phyloP scores from a whole-genome alignment of 768 basidiomycete species.

The Termitomyces sp. region DNA sequence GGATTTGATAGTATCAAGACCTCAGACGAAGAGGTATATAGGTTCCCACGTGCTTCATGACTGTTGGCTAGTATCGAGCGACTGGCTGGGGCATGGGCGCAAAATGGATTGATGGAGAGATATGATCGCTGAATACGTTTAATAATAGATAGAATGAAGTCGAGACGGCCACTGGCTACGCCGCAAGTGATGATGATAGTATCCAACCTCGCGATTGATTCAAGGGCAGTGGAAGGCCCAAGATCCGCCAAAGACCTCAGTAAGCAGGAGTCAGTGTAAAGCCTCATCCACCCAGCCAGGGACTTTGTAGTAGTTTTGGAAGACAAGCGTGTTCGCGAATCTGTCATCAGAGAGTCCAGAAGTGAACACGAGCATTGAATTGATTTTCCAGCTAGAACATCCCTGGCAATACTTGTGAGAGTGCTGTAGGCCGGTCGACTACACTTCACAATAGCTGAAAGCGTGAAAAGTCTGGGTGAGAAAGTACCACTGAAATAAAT shows the following conservation, averaged over 20 bases:
- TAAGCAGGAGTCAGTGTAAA: slow-evolving; percentile 76
- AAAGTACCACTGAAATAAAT: not conserved
- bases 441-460: slow-evolving; percentile 7
- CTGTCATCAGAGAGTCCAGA: slow-evolving; percentile 37
- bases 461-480: not conserved
- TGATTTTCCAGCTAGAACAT: slow-evolving; percentile 4
- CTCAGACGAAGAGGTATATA: slow-evolving; percentile 19
- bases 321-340: slow-evolving; percentile 42
- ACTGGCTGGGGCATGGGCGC: not conserved
- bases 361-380: slow-evolving; percentile 4
- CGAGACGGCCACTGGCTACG: slow-evolving; percentile 54
- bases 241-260: slow-evolving; percentile 43
- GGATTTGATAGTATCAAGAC: slow-evolving; percentile 39
- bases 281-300: slow-evolving; percentile 48
- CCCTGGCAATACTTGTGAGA: slow-evolving; percentile 6
- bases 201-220: slow-evolving; percentile 63
- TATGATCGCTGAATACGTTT: slow-evolving; percentile 44
- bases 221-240: slow-evolving; percentile 23
- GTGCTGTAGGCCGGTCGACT: slow-evolving; percentile 1
- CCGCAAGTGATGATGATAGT: slow-evolving; percentile 82
- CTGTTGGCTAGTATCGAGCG: not conserved
- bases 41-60: not conserved
- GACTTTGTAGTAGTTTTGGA: slow-evolving; percentile 25
- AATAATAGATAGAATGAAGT: slow-evolving; percentile 63
- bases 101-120: slow-evolving; percentile 8